A percentile compares a stretch with the other conserved stretches of the same genome.
Evolutionary conservation across 1,284 basidiomycete species (phyloP).

Genomic region (Moesziomyces sp.): DNA sequence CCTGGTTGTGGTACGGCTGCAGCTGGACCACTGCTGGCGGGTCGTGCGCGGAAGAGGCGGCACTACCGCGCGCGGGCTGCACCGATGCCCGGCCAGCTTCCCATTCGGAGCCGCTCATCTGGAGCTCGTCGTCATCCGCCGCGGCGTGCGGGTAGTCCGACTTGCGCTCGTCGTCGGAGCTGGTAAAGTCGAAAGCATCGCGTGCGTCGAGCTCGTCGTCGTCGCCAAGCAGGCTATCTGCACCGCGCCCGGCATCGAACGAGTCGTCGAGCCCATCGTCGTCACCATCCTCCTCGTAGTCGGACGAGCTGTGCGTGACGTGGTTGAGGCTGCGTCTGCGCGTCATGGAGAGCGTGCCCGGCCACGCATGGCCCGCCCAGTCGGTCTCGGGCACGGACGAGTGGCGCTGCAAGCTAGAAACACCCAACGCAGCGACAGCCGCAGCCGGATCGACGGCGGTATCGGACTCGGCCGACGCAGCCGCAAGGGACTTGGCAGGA

Average conservation of each 20-base stretch:
- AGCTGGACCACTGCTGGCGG: constrained; percentile 77
- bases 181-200: constrained; percentile 17
- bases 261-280: constrained; percentile 23
- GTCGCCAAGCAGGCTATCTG: constrained; percentile 3
- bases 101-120: constrained; percentile 50
- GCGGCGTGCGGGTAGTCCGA: constrained; percentile 20
- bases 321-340: constrained; percentile 39
- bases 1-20: constrained; percentile 95
- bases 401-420: constrained; percentile 36
- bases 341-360: constrained; percentile 28
- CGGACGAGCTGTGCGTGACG: constrained; percentile 29
- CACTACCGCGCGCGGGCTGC: neutral
- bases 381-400: constrained; percentile 46
- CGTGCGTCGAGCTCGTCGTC: constrained; percentile 14
- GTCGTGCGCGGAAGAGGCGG: neutral
- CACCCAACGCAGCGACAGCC: neutral
- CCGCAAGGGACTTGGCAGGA: constrained; percentile 4
- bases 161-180: constrained; percentile 29
- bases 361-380: constrained; percentile 35
- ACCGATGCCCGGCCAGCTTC: constrained; percentile 12
- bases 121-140: constrained; percentile 40
- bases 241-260: constrained; percentile 2
- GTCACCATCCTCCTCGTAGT: constrained; percentile 43
- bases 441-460: neutral
- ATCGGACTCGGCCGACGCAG: neutral